Percentiles rank a stretch among this genome's conserved stretches.
These are phyloP conservation scores for Verticillium albo-atrum DNA, from an alignment of 2,329 filamentous ascomycete genomes.

Conservation along the genomic window DNA sequence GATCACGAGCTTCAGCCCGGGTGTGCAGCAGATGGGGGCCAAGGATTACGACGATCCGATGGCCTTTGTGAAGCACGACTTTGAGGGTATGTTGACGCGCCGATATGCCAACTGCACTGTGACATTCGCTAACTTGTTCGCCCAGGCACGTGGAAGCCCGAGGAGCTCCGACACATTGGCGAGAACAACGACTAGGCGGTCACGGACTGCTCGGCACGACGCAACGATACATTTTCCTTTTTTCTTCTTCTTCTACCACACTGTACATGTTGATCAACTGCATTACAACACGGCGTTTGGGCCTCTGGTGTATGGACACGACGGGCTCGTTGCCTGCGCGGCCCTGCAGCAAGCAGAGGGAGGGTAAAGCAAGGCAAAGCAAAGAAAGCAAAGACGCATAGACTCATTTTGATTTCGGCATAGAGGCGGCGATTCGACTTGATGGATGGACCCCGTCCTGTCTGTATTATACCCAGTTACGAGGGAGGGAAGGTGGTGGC, in stretches of 20 bases:
- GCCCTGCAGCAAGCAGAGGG: too few species aligned
- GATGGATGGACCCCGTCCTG: not conserved
- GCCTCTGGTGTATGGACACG: not conserved
- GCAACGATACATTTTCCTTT: constrained; percentile 1
- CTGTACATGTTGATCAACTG: not conserved
- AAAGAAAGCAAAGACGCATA: too few species aligned
- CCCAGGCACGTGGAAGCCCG: constrained; percentile 71
- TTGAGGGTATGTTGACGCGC: constrained; percentile 86
- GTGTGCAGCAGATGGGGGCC: constrained; percentile 88
- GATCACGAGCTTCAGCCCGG: constrained; percentile 96
- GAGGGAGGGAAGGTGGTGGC: not conserved
- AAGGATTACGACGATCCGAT: constrained; percentile 85
- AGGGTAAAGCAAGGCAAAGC: not conserved
- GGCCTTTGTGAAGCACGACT: constrained; percentile 96
- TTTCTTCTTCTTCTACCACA: constrained; percentile 5
- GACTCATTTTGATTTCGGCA: not conserved
- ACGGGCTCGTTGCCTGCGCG: not conserved
- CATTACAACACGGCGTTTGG: not conserved
- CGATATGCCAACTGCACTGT: too few species aligned
- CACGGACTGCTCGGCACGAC: not conserved
- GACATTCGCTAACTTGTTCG: not conserved
- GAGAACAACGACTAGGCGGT: constrained; percentile 26
- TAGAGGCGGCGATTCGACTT: not conserved
- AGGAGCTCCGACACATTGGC: constrained; percentile 66
- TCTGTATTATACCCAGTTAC: not conserved